Base-by-base conservation (phyloP, 495 filamentous ascomycete species). In the Lentithecium fluviatile region DNA sequence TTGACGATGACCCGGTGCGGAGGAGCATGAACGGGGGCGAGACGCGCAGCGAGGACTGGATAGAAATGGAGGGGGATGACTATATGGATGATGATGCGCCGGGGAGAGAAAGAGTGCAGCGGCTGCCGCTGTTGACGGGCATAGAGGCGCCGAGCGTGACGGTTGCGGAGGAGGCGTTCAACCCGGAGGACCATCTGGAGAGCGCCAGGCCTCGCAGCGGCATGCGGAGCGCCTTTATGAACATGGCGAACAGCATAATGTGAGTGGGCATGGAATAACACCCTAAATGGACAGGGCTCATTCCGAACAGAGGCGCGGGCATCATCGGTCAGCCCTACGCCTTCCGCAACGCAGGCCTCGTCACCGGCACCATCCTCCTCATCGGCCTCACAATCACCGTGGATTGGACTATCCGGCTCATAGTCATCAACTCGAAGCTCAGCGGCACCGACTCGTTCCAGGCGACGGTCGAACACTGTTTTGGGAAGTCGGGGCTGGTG, bases 191-290 rank as follows among this genome's bases (percentile, higher is more conserved):
- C 10, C 76, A 81, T 43, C 69, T 87, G 37, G 83, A 85, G 59
- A 76, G 70, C 56, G 82, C 83, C 11, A 75, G 87, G 52, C 85
- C 87, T 23, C 83, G 84, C 64, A 88, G 82, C 68, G 82, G 83
- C 23, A 79, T 87, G 79, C 76, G 74, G 52, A 86, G 82, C 75
- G 82, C 85, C 6, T 97, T 98, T 64, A 96, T 96, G 90, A 98
- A 98, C 74, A 98, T 98, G 94, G 91, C 92, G 45, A 98, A 98
- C 72, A 91, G 86, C 63, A 98, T 98, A 67, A 97, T 98, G 75
- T 77, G 66, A 43, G 75, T 73, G 32, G 10, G 29, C 4, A 32
- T 10, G 4, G 29, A 4, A 32, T 32, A 32, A 32, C 29, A 3
- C 29, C 4, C 10, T 10, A 32, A 3, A 3, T 3, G 29, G 20